A percentile compares a stretch with the other conserved stretches of the same genome.
Conservation (phyloP, 2,329 filamentous ascomycete genomes). For the Simplicillium sp. region DNA sequence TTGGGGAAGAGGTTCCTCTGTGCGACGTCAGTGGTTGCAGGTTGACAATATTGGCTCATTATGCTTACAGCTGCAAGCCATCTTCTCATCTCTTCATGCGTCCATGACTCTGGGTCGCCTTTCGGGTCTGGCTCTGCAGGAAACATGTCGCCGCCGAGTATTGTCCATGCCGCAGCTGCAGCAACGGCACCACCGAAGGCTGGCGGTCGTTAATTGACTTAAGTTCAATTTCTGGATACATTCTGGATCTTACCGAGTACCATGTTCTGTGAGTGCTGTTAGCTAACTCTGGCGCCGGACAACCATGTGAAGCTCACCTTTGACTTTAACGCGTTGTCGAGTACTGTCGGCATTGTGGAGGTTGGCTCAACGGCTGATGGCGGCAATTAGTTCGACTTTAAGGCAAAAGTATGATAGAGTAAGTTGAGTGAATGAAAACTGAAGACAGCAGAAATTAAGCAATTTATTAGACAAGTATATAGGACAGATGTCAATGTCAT, state of each 20-base stretch:
- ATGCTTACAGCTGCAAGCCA: slow-evolving; percentile 71
- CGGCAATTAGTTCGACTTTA: too few relatives aligned
- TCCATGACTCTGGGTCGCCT: slow-evolving; percentile 65
- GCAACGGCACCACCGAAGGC: slow-evolving; percentile 77
- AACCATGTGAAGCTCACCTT: slow-evolving; percentile 38
- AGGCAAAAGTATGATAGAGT: not conserved
- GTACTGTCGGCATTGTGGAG: slow-evolving; percentile 53
- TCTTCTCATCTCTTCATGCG: slow-evolving; percentile 64
- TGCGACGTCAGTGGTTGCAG: not conserved
- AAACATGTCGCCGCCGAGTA: slow-evolving; percentile 82
- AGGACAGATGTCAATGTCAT: not conserved
- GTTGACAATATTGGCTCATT: not conserved
- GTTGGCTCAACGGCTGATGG: not conserved
- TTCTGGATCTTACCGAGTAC: slow-evolving; percentile 49
- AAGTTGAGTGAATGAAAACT: not conserved
- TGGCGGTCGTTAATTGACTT: slow-evolving; percentile 20
- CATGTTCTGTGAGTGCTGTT: slow-evolving; percentile 43
- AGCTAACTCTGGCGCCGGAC: slow-evolving; percentile 5
- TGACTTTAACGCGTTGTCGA: slow-evolving; percentile 61
- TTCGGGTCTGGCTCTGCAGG: slow-evolving; percentile 66
- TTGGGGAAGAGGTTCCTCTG: slow-evolving; percentile 39
- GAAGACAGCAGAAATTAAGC: not conserved
- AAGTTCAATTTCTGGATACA: slow-evolving; percentile 2
- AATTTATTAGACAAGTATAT: not conserved
- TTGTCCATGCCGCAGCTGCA: slow-evolving; percentile 71